Evolutionary conservation across 768 basidiomycete species (phyloP), one percentile per base, ranked within the genome.

Genomic region (Lepiota venenata): DNA sequence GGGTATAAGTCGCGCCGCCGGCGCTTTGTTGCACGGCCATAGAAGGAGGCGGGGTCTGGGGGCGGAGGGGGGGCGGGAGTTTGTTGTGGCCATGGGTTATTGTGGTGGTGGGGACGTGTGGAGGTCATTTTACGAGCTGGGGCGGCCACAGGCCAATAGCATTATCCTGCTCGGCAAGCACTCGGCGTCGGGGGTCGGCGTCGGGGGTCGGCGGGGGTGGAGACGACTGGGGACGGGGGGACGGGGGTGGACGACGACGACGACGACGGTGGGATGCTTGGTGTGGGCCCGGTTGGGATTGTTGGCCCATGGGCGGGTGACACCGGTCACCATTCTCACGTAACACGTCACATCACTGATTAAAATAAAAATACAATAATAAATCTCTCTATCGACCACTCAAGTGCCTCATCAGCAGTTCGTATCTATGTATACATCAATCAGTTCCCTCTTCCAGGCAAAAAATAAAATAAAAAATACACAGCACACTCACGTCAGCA

Each of bases 401-500:
- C 44, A 82, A 66, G 56, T 80, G 76, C 60, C 79, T 76, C 79
- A 82, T 80, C 52, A 82, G 65, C 57, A 80, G 52, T 66, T 82
- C 80, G 55, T 81, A 81, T 50, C 79, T 80, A 56, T 12, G 44
- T 11, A 14, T 27, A 15, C 9, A 32, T 32, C 1, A 9, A 40
- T 55, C 46, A 55, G 53, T 40, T 22, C 21, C 46, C n/a, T 4
- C n/a, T 16, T 11, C 21, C 46, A n/a, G n/a, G n/a, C n/a, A n/a
- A n/a, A n/a, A n/a, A n/a, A n/a, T n/a, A n/a, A n/a, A n/a, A n/a
- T n/a, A n/a, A n/a, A n/a, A n/a, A n/a, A n/a, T n/a, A n/a, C n/a
- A 21, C 5, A 5, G 40, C 40, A n/a, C 4, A 74, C 74, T 64
- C 77, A 95, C 88, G 91, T 93, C 66, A 98, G 70, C 82, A 99